phyloP scores from a whole-genome alignment of 306 rosid genomes.

The Malus asiatica region DNA sequence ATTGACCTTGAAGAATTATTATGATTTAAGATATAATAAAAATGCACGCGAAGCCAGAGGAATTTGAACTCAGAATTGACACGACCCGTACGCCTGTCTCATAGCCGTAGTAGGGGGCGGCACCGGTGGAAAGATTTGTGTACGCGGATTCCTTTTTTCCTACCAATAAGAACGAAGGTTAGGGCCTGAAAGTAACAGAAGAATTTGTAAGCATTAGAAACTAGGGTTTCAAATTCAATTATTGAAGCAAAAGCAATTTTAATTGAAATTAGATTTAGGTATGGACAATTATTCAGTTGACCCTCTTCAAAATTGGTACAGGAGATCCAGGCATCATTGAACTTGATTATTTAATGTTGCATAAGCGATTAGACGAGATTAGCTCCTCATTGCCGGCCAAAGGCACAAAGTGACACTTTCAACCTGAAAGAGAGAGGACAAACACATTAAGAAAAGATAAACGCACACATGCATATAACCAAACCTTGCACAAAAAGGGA shows the following conservation, averaged over 20 bases:
- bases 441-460: no score
- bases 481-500: no score
- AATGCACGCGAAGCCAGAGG: no score
- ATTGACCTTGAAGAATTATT: not conserved
- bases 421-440: no score
- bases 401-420: not conserved
- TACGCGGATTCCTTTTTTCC: not conserved
- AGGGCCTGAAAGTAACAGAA: not conserved
- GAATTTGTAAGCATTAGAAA: not conserved
- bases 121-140: not conserved
- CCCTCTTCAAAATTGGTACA: not conserved
- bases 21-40: not conserved
- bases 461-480: not conserved
- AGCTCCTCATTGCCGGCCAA: not conserved
- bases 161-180: not conserved
- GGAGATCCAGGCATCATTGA: not conserved
- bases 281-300: not conserved
- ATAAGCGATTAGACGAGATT: not conserved
- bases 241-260: not conserved
- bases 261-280: not conserved
- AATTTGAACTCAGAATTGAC: no score
- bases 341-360: not conserved
- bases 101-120: no score
- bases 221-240: not conserved
- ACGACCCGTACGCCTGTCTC: no score